Evolutionary conservation across 192 early-diverging fungal species (phyloP).

Genomic region (Fimicolochytrium jonesii): DNA sequence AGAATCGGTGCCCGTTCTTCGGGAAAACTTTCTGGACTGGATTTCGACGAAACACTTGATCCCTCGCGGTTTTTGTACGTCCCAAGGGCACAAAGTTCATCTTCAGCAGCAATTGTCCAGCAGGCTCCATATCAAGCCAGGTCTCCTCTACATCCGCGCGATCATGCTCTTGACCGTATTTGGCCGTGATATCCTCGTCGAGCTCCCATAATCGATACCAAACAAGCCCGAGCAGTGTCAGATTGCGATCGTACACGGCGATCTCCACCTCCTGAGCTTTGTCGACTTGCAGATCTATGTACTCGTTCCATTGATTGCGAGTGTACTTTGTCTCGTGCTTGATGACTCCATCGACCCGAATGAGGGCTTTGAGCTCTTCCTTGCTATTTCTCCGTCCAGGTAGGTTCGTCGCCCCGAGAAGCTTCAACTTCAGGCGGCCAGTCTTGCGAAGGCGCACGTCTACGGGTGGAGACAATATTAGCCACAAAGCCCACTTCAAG

Average conservation of each 20-base stretch:
- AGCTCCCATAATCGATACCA: slow-evolving; percentile 93
- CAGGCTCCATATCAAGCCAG: slow-evolving; percentile 93
- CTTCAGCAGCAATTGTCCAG: slow-evolving; percentile 81
- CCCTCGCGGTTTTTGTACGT: slow-evolving; percentile 39
- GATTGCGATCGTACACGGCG: slow-evolving; percentile 60
- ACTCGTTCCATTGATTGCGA: slow-evolving; percentile 70
- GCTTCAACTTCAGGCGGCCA: slow-evolving; percentile 35
- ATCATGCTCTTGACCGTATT: slow-evolving; percentile 21
- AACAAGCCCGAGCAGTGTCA: slow-evolving; percentile 66
- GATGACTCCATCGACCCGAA: slow-evolving; percentile 74
- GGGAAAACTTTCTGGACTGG: slow-evolving; percentile 47
- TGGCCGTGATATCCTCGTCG: slow-evolving; percentile 68
- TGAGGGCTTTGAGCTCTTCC: slow-evolving; percentile 70
- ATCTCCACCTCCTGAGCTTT: slow-evolving; percentile 90
- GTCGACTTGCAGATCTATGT: slow-evolving; percentile 81
- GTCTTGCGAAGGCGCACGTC: slow-evolving; percentile 33
- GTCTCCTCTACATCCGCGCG: slow-evolving; percentile 59
- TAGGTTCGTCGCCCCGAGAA: slow-evolving; percentile 41
- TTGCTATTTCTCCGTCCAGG: slow-evolving; percentile 47
- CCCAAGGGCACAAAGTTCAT: slow-evolving; percentile 65
- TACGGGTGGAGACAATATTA: neutral
- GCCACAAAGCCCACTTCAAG: neutral
- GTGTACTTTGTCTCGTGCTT: slow-evolving; percentile 67
- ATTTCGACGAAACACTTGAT: slow-evolving; percentile 37
- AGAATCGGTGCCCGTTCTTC: slow-evolving; percentile 86